A percentile compares a stretch with the other conserved stretches of the same genome.
Evolutionary conservation across 2,329 filamentous ascomycete species (phyloP).

Genomic region (Penicillium sp.): DNA sequence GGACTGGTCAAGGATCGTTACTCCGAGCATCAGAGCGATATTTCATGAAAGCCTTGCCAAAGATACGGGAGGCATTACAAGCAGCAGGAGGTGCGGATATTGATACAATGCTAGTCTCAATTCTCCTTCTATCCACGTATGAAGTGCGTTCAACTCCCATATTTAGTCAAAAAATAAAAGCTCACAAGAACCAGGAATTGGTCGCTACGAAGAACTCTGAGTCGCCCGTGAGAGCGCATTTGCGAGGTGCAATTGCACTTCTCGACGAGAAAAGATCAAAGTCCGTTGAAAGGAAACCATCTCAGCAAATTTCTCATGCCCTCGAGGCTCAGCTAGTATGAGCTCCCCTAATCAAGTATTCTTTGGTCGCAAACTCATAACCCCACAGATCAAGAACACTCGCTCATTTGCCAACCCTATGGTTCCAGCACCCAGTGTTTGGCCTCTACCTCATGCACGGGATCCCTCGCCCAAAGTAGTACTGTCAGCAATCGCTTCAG

Average conservation of each 20-base stretch:
- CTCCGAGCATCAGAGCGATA: constrained; percentile 27
- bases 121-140: constrained; percentile 32
- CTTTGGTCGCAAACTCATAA: background rate
- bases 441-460: constrained; percentile 25
- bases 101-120: constrained; percentile 29
- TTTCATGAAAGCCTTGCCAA: constrained; percentile 29
- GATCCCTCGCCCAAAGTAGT: constrained; percentile 21
- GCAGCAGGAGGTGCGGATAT: constrained; percentile 21
- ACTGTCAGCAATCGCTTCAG: constrained; percentile 25
- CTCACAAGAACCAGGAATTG: constrained; percentile 27
- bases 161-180: background rate
- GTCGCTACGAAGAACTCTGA: constrained; percentile 28
- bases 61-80: constrained; percentile 28
- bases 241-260: constrained; percentile 35
- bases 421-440: constrained; percentile 28
- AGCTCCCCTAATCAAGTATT: background rate
- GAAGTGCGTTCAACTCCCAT: constrained; percentile 23
- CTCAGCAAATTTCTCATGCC: constrained; percentile 10
- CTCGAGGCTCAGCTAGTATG: constrained; percentile 33
- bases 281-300: background rate
- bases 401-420: constrained; percentile 21
- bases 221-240: constrained; percentile 27
- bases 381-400: constrained; percentile 28
- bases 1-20: constrained; percentile 31
- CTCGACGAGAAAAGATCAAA: constrained; percentile 27